Conservation (phyloP, 2,329 filamentous ascomycete genomes). For the Trichoderma sp. region DNA sequence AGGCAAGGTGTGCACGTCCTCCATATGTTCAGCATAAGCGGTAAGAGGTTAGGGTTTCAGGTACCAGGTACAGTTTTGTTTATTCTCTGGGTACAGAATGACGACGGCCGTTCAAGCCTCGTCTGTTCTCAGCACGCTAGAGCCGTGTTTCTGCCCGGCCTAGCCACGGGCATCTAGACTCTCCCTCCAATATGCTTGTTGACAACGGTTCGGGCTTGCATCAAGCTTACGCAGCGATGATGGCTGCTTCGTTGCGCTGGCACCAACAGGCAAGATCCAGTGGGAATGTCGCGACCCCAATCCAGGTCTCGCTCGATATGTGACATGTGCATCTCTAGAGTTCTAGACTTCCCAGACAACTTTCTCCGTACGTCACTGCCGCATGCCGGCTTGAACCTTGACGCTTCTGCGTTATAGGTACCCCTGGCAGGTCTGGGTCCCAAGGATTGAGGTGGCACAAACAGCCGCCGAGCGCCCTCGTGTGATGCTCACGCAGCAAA, state of each 20-base stretch:
- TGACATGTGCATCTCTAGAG: constrained; percentile 21
- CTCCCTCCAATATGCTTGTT: constrained; percentile 2
- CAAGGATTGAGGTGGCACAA: constrained; percentile 30
- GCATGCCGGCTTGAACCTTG: constrained; percentile 25
- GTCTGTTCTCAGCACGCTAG: constrained; percentile 13
- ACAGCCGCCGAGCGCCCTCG: constrained; percentile 16
- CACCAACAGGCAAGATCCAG: constrained; percentile 11
- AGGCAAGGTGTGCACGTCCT: constrained; percentile 24
- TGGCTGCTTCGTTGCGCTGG: constrained; percentile 7
- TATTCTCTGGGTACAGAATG: constrained; percentile 11
- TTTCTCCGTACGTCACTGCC: constrained; percentile 25
- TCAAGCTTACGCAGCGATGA: constrained; percentile 23
- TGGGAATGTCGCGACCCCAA: constrained; percentile 13
- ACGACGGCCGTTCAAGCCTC: neutral
- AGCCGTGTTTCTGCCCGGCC: constrained; percentile 7
- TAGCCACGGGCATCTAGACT: constrained; percentile 17
- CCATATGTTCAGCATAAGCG: constrained; percentile 15
- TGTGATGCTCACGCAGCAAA: constrained; percentile 21
- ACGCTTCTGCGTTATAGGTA: constrained; percentile 25
- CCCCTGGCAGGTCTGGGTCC: constrained; percentile 30
- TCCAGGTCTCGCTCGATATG: constrained; percentile 17
- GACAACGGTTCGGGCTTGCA: constrained; percentile 5
- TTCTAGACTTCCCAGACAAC: constrained; percentile 8
- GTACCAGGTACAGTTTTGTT: constrained; percentile 17
- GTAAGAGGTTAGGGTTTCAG: constrained; percentile 16